phyloP scores from a whole-genome alignment of 805 yeast species.

The Monosporozyma servazzii region DNA sequence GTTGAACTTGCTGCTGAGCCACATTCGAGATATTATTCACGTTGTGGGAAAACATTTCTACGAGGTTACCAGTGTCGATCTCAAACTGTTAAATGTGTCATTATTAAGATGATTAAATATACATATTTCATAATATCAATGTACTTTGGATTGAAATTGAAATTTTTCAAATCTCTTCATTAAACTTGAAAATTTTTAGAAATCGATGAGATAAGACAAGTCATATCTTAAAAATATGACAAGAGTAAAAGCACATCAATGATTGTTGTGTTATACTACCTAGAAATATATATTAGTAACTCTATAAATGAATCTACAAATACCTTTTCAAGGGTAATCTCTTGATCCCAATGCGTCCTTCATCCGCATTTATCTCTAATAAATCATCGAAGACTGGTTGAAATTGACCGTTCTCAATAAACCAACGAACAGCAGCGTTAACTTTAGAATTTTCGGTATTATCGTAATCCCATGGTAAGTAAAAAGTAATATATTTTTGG shows the following conservation, averaged over 20 bases:
- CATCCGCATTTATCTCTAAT: background rate
- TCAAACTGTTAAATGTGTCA: background rate
- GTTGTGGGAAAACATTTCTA: conserved; percentile 1
- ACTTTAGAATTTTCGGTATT: background rate
- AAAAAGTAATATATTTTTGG: background rate
- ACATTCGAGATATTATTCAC: conserved; percentile 13
- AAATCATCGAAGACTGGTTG: background rate
- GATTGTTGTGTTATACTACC: background rate
- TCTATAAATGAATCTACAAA: background rate
- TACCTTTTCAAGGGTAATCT: background rate
- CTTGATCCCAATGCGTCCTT: background rate
- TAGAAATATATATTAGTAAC: background rate
- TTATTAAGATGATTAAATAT: background rate
- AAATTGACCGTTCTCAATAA: background rate
- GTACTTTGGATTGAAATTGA: background rate
- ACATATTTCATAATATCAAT: background rate
- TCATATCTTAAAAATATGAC: background rate
- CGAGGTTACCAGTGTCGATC: background rate
- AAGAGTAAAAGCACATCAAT: background rate
- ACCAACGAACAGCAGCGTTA: background rate
- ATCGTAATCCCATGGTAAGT: background rate
- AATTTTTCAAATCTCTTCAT: background rate
- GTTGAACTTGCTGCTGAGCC: conserved; percentile 2
- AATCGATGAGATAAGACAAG: background rate
- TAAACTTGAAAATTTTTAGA: background rate